These are phyloP conservation scores for Solanum chiquidenum DNA, from an alignment of 257 asterid genomes.

Conservation along the genomic window DNA sequence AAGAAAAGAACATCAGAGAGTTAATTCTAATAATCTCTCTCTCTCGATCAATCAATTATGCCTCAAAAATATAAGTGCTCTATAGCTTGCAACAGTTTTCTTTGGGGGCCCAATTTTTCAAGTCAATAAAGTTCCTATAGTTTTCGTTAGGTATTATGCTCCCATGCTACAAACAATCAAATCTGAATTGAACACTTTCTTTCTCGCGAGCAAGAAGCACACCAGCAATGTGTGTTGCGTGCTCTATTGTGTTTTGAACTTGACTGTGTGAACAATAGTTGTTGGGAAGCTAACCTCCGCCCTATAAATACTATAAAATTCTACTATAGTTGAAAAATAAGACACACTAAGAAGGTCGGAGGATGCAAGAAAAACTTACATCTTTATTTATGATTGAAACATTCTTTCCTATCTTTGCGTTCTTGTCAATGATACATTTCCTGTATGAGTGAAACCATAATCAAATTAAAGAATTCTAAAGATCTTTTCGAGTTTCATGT, in stretches of 20 bases:
- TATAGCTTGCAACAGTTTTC: neutral
- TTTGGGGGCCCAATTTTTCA: neutral
- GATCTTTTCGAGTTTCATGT: neutral
- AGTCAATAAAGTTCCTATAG: neutral
- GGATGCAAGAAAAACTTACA: conserved; percentile 30
- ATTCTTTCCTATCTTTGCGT: conserved; percentile 72
- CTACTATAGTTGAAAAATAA: neutral
- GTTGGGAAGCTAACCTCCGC: neutral
- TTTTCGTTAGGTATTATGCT: neutral
- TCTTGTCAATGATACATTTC: conserved; percentile 91
- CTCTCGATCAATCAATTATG: neutral
- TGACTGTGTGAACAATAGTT: neutral
- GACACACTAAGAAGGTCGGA: neutral
- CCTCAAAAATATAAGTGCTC: neutral
- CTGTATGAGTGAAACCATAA: conserved; percentile 13
- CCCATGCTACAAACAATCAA: neutral
- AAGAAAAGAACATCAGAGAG: neutral
- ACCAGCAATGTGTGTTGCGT: neutral
- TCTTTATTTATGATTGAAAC: conserved; percentile 81
- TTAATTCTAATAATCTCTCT: neutral
- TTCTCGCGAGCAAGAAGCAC: neutral
- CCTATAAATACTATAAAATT: neutral
- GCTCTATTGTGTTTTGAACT: neutral
- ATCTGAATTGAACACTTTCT: neutral
- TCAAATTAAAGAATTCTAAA: neutral